Evolutionary conservation across 2,329 filamentous ascomycete species (phyloP), one percentile per base, ranked within the genome.

Genomic region (Colletotrichum karsti): DNA sequence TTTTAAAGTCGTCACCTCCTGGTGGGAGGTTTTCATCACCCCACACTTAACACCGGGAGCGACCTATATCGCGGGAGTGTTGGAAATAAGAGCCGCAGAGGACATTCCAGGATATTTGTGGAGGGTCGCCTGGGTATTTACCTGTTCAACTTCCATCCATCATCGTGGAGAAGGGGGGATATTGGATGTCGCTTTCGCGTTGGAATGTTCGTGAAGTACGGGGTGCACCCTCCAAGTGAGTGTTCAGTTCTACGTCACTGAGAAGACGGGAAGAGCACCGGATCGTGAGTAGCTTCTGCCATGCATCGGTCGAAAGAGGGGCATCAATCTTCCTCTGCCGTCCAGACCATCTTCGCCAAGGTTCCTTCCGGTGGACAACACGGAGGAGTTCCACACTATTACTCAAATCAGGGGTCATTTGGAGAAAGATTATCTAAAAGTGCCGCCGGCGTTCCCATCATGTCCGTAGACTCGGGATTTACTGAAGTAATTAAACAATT

Each of bases 221-320:
- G 42, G 26, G 24, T 3, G 22, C 42, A 51, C 37, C 51, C 35
- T 44, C 51, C n/a, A 26, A 20, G 12, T 15, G 41, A 10, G 3
- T 13, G 15, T 42, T 42, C 26, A 1, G 7, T 35, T 57, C 8
- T 33, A 63, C 59, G 37, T 63, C 50, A 63, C 33, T 13, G 26
- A 33, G 22, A n/a, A 28, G 15, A 20, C 4, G 22, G 3, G 13
- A 22, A 24, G 42, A 26, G 41, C 35, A 63, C 8, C 33, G 28
- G 42, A 33, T n/a, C 15, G 30, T 10, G 20, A 50, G 59, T 53
- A 67, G 64, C 20, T 30, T 58, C 22, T 18, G 44, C 28, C 20
- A 37, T 42, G 60, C 59, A 67, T 67, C 44, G 53, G 28, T 41
- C 35, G 53, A 67, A 58, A 63, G 51, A 63, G 59, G 60, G 59